Percentiles rank a stretch among this genome's conserved stretches.
These are phyloP conservation scores for Suillus bovinus DNA, from an alignment of 768 basidiomycete species.

Conservation along the genomic window DNA sequence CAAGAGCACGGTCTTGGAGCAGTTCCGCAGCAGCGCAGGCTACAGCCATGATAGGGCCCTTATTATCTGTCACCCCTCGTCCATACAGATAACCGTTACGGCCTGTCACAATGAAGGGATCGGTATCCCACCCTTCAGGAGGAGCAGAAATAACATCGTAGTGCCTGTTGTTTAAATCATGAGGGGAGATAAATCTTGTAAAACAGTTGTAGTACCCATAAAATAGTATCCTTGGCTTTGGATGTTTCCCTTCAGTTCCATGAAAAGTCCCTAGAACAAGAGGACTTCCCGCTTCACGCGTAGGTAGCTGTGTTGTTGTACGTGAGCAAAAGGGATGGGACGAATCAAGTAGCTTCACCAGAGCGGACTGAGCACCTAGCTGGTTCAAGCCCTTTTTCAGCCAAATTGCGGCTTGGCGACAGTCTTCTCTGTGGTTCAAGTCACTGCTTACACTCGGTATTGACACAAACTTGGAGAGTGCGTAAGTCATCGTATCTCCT, in stretches of 20 bases:
- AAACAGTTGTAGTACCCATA: constrained; percentile 63
- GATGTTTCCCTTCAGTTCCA: constrained; percentile 57
- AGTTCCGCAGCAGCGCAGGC: constrained; percentile 89
- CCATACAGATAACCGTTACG: constrained; percentile 91
- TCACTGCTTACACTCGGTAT: constrained; percentile 83
- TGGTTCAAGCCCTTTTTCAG: constrained; percentile 85
- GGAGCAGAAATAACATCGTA: constrained; percentile 95
- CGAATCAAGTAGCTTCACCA: constrained; percentile 48
- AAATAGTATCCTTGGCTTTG: constrained; percentile 79
- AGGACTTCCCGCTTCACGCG: constrained; percentile 77
- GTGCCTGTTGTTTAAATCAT: constrained; percentile 53
- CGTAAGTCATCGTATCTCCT: constrained; percentile 72
- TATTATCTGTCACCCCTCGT: constrained; percentile 91
- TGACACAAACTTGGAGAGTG: constrained; percentile 82
- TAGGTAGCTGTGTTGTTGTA: constrained; percentile 57
- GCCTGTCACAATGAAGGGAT: constrained; percentile 82
- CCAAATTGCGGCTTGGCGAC: constrained; percentile 93
- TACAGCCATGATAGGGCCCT: constrained; percentile 90
- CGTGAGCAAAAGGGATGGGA: background rate
- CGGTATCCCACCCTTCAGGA: constrained; percentile 71
- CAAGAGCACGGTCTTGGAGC: constrained; percentile 69
- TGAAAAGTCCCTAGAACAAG: constrained; percentile 88
- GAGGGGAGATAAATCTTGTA: background rate
- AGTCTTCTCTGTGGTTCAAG: constrained; percentile 74
- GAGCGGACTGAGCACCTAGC: constrained; percentile 78